Evolutionary conservation across 257 asterid genomes (phyloP).

Genomic region (Cruciata laevipes): DNA sequence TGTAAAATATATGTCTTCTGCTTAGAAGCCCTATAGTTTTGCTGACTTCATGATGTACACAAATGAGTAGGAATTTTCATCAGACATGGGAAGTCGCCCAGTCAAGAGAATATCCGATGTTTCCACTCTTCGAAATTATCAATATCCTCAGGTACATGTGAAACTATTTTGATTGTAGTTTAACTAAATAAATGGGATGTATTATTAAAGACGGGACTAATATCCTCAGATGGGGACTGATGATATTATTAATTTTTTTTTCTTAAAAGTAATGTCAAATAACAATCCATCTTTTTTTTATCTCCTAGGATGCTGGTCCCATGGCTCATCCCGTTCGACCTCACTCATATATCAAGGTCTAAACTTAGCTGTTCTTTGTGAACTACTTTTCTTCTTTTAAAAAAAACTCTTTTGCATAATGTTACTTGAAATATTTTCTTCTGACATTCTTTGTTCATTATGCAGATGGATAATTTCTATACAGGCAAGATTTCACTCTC

Average conservation of each 20-base stretch:
- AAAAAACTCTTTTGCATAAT: background rate
- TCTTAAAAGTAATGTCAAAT: constrained; percentile 3
- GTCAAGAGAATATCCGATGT: constrained; percentile 78
- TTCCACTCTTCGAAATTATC: constrained; percentile 56
- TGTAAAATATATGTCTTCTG: background rate
- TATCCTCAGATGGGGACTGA: too few relatives aligned
- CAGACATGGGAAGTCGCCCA: constrained; percentile 83
- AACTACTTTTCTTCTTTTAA: background rate
- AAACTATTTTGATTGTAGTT: background rate
- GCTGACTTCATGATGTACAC: constrained; percentile 12
- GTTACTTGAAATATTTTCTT: background rate
- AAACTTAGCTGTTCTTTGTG: constrained; percentile 9
- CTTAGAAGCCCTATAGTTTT: background rate
- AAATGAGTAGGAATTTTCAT: constrained; percentile 60
- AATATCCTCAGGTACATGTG: constrained; percentile 62
- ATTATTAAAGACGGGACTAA: too few relatives aligned
- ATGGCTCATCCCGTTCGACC: constrained; percentile 93
- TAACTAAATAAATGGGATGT: background rate
- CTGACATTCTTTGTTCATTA: constrained; percentile 12
- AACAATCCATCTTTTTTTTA: constrained; percentile 16
- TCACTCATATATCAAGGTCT: constrained; percentile 74
- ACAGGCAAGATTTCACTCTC: constrained; percentile 49
- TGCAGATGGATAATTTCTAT: constrained; percentile 86
- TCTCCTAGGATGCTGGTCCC: constrained; percentile 79
- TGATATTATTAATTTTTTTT: background rate